Evolutionary conservation across 2,329 filamentous ascomycete species (phyloP), one percentile per base, ranked within the genome.

Genomic region (Venturia pyrina): DNA sequence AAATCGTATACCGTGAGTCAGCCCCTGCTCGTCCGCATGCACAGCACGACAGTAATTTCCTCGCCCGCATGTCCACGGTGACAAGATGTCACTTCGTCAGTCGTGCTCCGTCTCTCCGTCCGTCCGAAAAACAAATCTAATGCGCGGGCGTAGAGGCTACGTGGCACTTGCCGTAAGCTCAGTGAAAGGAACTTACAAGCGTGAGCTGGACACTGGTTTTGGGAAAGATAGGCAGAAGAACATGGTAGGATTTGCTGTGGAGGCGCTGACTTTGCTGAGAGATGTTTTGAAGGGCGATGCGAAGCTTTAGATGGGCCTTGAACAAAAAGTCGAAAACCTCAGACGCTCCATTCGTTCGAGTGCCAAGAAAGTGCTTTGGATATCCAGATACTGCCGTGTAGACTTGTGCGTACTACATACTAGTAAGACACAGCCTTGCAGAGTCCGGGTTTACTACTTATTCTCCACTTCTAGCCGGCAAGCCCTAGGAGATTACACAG

Each of bases 201-300:
- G 78, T 65, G 86, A 88, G 73, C 70, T 85, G 37, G 79, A 84
- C 63, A 87, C 85, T 1, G 83, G 81, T 8, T 73, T 81, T 32
- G 80, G 78, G 10, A 77, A 73, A 2, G 80, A 87, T 70, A 75
- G 86, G 66, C 81, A 83, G 71, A 81, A 69, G 63, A 89, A 88
- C 71, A 88, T 88, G 86, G 78, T 87, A 67, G 73, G 74, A 46
- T 88, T 88, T 78, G 84, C 85, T 0, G 77, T 79, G 3, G 84
- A 85, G 73, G 84, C 77, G 32, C 74, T 87, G 76, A 80, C 72
- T 70, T 72, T 87, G 68, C 72, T 87, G 69, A 79, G 77, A 70
- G 85, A 87, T 75, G 81, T 85, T 43, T 78, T 87, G 50, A 79
- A 79, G 66, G 78, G 75, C 10, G 73, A 77, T 61, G 74, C 73